A percentile compares a stretch with the other conserved stretches of the same genome.
phyloP scores from a whole-genome alignment of 208 protist genomes.

The Trichomonas vaginalis region DNA sequence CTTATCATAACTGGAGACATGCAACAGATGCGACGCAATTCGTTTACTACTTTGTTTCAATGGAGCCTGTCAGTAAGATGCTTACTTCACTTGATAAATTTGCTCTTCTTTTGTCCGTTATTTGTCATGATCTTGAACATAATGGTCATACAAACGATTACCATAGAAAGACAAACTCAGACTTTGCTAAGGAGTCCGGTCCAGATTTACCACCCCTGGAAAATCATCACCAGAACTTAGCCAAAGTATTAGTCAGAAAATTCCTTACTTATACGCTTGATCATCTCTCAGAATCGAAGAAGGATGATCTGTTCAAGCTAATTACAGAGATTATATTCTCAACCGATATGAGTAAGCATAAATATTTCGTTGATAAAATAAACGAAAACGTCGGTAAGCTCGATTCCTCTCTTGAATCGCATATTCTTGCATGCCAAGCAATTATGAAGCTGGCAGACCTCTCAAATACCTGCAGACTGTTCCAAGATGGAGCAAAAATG shows the following conservation, averaged over 20 bases:
- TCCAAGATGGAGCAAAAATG: not conserved
- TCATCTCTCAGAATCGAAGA: not conserved
- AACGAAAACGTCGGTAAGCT: not conserved
- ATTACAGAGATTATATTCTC: not conserved
- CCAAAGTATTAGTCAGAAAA: not conserved
- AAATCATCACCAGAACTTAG: not conserved
- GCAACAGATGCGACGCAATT: conserved; percentile 49
- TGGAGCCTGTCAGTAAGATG: conserved; percentile 42
- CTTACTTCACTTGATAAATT: conserved; percentile 54
- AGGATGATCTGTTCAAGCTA: not conserved
- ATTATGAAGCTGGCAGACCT: not conserved
- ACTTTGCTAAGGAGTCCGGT: conserved; percentile 39
- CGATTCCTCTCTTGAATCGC: not conserved
- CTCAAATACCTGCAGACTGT: not conserved
- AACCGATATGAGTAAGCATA: not conserved
- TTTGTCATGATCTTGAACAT: conserved; percentile 83
- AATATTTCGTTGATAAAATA: not conserved
- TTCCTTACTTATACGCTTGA: not conserved
- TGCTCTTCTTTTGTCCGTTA: conserved; percentile 59
- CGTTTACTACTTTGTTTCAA: conserved; percentile 35
- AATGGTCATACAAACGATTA: conserved; percentile 83
- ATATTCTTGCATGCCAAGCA: not conserved
- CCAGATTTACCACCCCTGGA: not conserved
- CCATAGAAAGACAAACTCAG: conserved; percentile 59
- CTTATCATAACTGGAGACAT: conserved; percentile 55